phyloP scores from a whole-genome alignment of 2,329 filamentous ascomycete genomes.

The Pezicula neosporulosa region DNA sequence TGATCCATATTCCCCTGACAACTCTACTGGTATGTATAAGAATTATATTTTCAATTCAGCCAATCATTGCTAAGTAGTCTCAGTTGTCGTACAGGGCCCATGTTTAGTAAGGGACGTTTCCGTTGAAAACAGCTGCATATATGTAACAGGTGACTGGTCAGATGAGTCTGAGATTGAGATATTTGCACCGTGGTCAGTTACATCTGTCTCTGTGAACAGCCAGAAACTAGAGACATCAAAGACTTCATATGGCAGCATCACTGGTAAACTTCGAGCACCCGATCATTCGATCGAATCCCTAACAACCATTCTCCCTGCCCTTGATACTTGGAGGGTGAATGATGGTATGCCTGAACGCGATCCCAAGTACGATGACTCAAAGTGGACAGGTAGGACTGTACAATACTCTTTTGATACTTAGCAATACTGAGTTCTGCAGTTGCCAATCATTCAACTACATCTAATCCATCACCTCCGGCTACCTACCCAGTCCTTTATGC shows the following conservation, averaged over 20 bases:
- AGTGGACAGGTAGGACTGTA: constrained; percentile 25
- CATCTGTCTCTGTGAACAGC: constrained; percentile 49
- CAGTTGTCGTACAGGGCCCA: constrained; percentile 48
- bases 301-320: constrained; percentile 10
- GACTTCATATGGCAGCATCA: constrained; percentile 39
- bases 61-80: background rate
- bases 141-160: constrained; percentile 42
- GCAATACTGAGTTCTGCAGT: constrained; percentile 9
- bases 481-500: constrained; percentile 42
- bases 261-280: constrained; percentile 28
- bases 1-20: constrained; percentile 28
- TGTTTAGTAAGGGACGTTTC: constrained; percentile 47
- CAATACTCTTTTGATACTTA: background rate
- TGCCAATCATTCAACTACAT: constrained; percentile 37
- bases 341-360: constrained; percentile 40
- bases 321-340: constrained; percentile 31
- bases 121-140: constrained; percentile 31
- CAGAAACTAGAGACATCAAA: constrained; percentile 24
- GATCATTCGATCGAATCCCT: constrained; percentile 8
- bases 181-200: constrained; percentile 42
- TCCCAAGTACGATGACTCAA: constrained; percentile 38
- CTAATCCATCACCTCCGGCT: constrained; percentile 36
- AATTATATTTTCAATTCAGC: background rate
- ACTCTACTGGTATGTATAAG: constrained; percentile 14
- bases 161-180: constrained; percentile 39